Conservation (phyloP, 805 yeast genomes). For the Blastobotrys chiropterorum region DNA sequence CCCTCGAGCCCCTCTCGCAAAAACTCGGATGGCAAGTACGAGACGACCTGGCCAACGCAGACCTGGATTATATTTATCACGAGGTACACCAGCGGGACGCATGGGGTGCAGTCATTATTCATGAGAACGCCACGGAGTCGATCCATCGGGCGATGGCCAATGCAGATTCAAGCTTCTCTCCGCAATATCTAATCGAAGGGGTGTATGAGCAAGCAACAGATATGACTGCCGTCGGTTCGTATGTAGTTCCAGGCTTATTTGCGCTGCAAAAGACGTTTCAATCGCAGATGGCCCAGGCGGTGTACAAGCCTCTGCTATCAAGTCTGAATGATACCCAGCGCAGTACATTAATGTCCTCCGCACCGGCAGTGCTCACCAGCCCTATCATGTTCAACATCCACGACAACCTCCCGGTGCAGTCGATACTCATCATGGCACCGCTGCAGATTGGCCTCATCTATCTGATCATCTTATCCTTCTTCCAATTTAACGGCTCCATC, state of each 20-base stretch:
- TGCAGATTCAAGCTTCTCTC: constrained; percentile 25
- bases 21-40: not conserved
- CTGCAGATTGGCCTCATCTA: constrained; percentile 71
- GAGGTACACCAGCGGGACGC: constrained; percentile 48
- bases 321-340: constrained; percentile 26
- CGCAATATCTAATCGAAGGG: constrained; percentile 33
- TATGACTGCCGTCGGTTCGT: constrained; percentile 40
- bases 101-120: constrained; percentile 59
- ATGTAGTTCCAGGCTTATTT: constrained; percentile 40
- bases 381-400: constrained; percentile 25
- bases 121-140: constrained; percentile 40
- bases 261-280: constrained; percentile 33
- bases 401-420: constrained; percentile 9
- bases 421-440: constrained; percentile 52
- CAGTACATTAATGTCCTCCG: constrained; percentile 18
- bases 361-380: constrained; percentile 27
- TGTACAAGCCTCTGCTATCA: constrained; percentile 28
- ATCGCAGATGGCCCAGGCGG: constrained; percentile 16
- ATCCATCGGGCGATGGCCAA: constrained; percentile 36
- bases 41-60: not conserved
- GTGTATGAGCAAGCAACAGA: constrained; percentile 64
- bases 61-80: constrained; percentile 35
- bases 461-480: constrained; percentile 63
- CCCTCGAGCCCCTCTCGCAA: not conserved
- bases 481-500: constrained; percentile 55